Percentiles rank a stretch among this genome's conserved stretches.
These are phyloP conservation scores for Stemphylium vesicarium DNA, from an alignment of 2,329 filamentous ascomycete genomes.

Conservation along the genomic window DNA sequence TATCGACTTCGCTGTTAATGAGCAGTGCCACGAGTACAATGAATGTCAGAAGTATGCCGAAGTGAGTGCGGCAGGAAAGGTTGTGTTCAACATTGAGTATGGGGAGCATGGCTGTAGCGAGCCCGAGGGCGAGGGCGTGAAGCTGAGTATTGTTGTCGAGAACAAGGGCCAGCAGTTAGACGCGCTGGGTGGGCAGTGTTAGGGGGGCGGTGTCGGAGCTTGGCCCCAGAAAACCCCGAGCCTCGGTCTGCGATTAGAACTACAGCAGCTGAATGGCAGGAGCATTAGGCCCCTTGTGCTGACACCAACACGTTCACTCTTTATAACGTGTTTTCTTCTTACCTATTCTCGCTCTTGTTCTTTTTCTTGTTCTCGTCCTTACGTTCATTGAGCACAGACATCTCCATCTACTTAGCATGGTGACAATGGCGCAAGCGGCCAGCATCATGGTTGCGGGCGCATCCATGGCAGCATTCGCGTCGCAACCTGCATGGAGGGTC, in stretches of 20 bases:
- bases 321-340: background rate
- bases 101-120: too few relatives aligned
- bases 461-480: slow-evolving; percentile 31
- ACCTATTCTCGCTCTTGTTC: too few relatives aligned
- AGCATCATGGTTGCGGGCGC: slow-evolving; percentile 30
- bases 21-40: too few relatives aligned
- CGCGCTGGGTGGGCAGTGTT: too few relatives aligned
- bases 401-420: slow-evolving; percentile 8
- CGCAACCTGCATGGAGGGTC: slow-evolving; percentile 27
- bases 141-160: too few relatives aligned
- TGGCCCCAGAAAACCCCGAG: slow-evolving; percentile 1
- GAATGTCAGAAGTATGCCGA: too few relatives aligned
- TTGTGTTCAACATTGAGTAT: too few relatives aligned
- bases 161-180: too few relatives aligned
- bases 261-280: background rate
- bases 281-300: background rate
- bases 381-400: too few relatives aligned
- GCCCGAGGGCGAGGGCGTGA: too few relatives aligned
- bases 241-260: slow-evolving; percentile 7
- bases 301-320: background rate
- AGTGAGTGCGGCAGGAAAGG: too few relatives aligned
- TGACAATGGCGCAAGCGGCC: slow-evolving; percentile 26
- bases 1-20: too few relatives aligned
- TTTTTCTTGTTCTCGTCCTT: background rate
- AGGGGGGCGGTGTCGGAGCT: background rate